Percentiles rank a stretch among this genome's conserved stretches.
Conservation (phyloP, 805 yeast genomes). For the Ogataea trehalophila region DNA sequence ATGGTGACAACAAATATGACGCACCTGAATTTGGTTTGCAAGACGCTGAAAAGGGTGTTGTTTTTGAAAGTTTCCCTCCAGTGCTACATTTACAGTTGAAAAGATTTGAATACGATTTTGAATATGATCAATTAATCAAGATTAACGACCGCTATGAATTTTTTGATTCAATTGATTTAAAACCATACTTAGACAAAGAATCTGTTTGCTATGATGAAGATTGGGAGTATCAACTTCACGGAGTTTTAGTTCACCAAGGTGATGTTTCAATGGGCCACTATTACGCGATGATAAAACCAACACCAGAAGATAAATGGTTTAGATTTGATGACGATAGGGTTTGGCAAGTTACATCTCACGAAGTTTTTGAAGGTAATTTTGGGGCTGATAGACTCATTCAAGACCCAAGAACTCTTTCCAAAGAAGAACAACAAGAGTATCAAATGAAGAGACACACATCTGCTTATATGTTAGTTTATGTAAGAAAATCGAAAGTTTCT, state of each 20-base stretch:
- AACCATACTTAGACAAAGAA: slow-evolving; percentile 68
- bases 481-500: slow-evolving; percentile 56
- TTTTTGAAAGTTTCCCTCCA: slow-evolving; percentile 84
- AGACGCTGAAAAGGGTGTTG: slow-evolving; percentile 95
- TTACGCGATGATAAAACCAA: slow-evolving; percentile 88
- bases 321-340: slow-evolving; percentile 95
- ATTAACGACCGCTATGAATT: slow-evolving; percentile 90
- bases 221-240: slow-evolving; percentile 81
- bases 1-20: slow-evolving; percentile 93
- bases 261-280: slow-evolving; percentile 96
- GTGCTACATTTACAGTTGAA: slow-evolving; percentile 91
- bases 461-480: slow-evolving; percentile 95
- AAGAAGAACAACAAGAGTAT: slow-evolving; percentile 59
- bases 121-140: slow-evolving; percentile 81
- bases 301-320: slow-evolving; percentile 66
- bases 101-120: slow-evolving; percentile 90
- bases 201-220: slow-evolving; percentile 43
- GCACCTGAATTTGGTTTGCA: slow-evolving; percentile 89
- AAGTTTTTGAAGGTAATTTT: slow-evolving; percentile 88
- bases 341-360: slow-evolving; percentile 75
- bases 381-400: slow-evolving; percentile 66
- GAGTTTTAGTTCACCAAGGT: slow-evolving; percentile 94
- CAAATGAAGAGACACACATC: slow-evolving; percentile 78
- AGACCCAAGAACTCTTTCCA: slow-evolving; percentile 45
- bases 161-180: slow-evolving; percentile 75